Conservation (phyloP, 345 rosid species). For the Arabidopsis arenosa region DNA sequence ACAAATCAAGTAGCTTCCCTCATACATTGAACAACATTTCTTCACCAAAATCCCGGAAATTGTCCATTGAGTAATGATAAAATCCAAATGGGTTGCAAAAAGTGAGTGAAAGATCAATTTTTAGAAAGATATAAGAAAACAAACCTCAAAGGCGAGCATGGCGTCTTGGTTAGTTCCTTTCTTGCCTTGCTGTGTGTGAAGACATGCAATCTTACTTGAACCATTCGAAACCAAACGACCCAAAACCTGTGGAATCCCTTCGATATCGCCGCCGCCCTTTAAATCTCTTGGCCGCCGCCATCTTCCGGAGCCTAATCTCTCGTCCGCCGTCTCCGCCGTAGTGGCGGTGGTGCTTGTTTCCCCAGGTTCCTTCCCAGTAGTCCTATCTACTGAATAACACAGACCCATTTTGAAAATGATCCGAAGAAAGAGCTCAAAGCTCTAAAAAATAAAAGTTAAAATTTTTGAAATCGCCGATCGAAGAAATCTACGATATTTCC, state of each 20-base stretch:
- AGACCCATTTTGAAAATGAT: slow-evolving; percentile 60
- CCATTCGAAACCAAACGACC: slow-evolving; percentile 69
- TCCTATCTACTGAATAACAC: slow-evolving; percentile 62
- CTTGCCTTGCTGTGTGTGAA: slow-evolving; percentile 94
- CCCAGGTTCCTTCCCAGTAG: slow-evolving; percentile 47
- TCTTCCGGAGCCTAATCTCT: slow-evolving; percentile 45
- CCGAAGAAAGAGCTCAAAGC: slow-evolving; percentile 12
- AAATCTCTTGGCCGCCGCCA: slow-evolving; percentile 61
- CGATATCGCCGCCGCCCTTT: slow-evolving; percentile 45
- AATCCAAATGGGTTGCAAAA: slow-evolving; percentile 12
- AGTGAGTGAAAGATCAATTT: slow-evolving; percentile 12
- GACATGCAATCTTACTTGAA: slow-evolving; percentile 68
- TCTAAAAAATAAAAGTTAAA: not conserved
- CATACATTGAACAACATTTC: slow-evolving; percentile 2
- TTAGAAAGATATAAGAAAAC: slow-evolving; percentile 25
- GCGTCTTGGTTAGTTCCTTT: slow-evolving; percentile 99
- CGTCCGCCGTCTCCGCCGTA: slow-evolving; percentile 32
- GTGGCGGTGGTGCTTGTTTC: slow-evolving; percentile 40
- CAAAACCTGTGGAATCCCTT: slow-evolving; percentile 53
- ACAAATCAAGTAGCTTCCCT: slow-evolving; percentile 22
- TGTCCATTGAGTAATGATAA: slow-evolving; percentile 2
- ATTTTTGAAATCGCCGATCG: slow-evolving; percentile 12
- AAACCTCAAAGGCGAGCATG: slow-evolving; percentile 94
- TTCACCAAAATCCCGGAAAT: slow-evolving; percentile 1
- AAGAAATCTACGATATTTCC: slow-evolving; percentile 11